Conservation (phyloP, 202 grass and related monocot genomes). For the Cymbopogon flexuosus region DNA sequence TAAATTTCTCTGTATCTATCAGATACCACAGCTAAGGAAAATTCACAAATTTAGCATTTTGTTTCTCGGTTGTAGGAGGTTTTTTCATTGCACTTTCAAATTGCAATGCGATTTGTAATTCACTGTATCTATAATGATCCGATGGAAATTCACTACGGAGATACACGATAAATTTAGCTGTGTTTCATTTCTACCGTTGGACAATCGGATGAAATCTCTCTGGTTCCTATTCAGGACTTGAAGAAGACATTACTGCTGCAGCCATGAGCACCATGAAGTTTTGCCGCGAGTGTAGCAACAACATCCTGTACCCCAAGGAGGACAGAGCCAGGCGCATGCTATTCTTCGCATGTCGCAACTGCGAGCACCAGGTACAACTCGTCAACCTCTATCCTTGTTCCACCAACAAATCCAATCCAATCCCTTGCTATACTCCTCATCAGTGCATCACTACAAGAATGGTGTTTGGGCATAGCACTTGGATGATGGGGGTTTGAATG, state of each 20-base stretch:
- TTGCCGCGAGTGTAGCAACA: no score
- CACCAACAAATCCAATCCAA: neutral
- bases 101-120: neutral
- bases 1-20: no score
- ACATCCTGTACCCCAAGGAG: no score
- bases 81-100: neutral
- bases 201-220: neutral
- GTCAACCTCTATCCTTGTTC: neutral
- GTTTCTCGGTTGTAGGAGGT: neutral
- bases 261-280: no score
- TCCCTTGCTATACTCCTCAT: neutral
- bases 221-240: neutral
- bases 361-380: no score
- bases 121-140: no score
- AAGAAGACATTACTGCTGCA: no score
- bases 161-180: neutral
- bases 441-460: neutral
- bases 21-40: no score
- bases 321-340: no score
- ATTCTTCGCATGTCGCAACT: no score
- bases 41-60: neutral
- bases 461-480: neutral
- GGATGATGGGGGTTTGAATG: neutral
- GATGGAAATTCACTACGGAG: neutral
- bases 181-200: neutral